These are phyloP conservation scores for Taphrina communis DNA, from an alignment of 1,139 yeast species.

Conservation along the genomic window DNA sequence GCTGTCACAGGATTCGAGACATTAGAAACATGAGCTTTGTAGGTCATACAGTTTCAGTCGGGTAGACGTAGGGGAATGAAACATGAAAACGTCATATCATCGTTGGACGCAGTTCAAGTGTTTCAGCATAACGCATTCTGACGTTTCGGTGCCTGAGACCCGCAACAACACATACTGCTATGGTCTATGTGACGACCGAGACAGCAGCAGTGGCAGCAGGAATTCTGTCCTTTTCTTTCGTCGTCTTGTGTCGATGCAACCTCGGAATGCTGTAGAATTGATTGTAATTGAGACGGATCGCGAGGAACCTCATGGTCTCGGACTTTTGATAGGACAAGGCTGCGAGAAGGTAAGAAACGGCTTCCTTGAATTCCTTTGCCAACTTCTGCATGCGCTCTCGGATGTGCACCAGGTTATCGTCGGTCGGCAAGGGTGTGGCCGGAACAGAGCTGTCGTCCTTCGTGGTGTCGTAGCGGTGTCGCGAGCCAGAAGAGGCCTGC, in stretches of 20 bases:
- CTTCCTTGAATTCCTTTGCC: conserved; percentile 37
- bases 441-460: conserved; percentile 22
- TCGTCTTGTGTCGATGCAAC: neutral
- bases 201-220: neutral
- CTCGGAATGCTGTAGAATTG: conserved; percentile 48
- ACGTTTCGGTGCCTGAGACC: neutral
- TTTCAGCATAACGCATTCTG: neutral
- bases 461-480: conserved; percentile 35
- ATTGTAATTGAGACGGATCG: conserved; percentile 53
- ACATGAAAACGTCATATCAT: neutral
- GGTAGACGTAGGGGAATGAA: neutral
- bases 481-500: conserved; percentile 27
- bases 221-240: neutral
- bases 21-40: too few relatives aligned
- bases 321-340: conserved; percentile 50
- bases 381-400: conserved; percentile 39
- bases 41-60: neutral
- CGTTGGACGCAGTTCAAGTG: neutral
- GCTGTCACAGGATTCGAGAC: neutral
- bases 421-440: conserved; percentile 6
- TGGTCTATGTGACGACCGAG: neutral
- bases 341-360: conserved; percentile 46
- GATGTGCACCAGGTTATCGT: conserved; percentile 35
- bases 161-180: neutral
- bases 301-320: conserved; percentile 53